Base-by-base conservation (phyloP, 1,284 basidiomycete species). In the Sanghuangporus weigelae region DNA sequence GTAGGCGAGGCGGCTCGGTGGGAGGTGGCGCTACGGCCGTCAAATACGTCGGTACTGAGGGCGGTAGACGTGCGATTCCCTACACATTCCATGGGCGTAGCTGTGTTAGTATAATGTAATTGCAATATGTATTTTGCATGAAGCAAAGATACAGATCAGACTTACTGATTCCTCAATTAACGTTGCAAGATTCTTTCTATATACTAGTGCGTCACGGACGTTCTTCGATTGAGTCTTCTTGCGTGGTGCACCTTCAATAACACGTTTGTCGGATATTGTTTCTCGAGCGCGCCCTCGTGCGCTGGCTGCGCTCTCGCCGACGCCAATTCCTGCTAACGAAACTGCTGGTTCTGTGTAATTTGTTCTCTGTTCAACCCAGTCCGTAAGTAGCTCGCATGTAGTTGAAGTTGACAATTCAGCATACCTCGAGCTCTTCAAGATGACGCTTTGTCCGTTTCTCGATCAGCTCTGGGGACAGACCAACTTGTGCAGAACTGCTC, bases 201-300 rank as follows among this genome's bases (percentile, higher is more conserved):
- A 93, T 53, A 93, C 75, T 21, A 93, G 77, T 26, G 91, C 89
- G 46, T 85, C 84, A 63, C 91, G 81, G 57, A 93, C 84, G 69
- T 84, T 87, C 84, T 89, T 89, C 19, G 83, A 88, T n/a, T 89
- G 86, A 71, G 90, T 92, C 76, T 89, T 92, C 78, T 85, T 87
- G 70, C 77, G 82, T 57, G 79, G 79, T 10, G 79, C 77, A 63
- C 82, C 76, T 60, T 72, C 69, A 64, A 71, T 71, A 7, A 71
- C 68, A 26, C 84, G 82, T 76, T 89, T 88, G 78, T 91, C 89
- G 49, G 89, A 90, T 59, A 90, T 85, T 16, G 84, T 84, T 69
- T 88, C 84, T 51, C 90, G 78, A 51, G 87, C 87, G 21, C 86
- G 84, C 55, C 86, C 85, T 72, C 88, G 89, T 7, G 82, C 72